Percentiles rank a stretch among this genome's conserved stretches.
Conservation (phyloP, 2,329 filamentous ascomycete species). For the Stenocarpella maydis region DNA sequence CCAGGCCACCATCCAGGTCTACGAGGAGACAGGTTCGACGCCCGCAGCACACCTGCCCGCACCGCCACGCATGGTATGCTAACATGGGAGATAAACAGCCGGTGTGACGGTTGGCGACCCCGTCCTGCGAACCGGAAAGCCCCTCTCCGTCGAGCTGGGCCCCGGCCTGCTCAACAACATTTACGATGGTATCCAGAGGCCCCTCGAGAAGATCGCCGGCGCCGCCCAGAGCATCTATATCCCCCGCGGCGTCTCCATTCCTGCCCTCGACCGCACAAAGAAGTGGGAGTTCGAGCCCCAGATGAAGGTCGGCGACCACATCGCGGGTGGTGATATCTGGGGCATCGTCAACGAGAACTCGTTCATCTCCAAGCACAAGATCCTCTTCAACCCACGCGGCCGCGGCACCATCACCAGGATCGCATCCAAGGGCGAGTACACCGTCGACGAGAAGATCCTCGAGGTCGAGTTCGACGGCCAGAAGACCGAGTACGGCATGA, state of each 20-base stretch:
- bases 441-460: constrained; percentile 90
- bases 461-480: constrained; percentile 97
- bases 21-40: constrained; percentile 91
- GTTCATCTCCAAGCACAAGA: constrained; percentile 91
- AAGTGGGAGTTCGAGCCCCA: constrained; percentile 96
- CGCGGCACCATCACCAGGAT: constrained; percentile 93
- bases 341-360: constrained; percentile 96
- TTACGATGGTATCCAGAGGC: constrained; percentile 98
- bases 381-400: constrained; percentile 88
- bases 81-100: constrained; percentile 60
- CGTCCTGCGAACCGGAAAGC: constrained; percentile 89
- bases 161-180: constrained; percentile 98
- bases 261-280: constrained; percentile 87
- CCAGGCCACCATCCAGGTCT: constrained; percentile 97
- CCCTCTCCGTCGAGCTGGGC: constrained; percentile 94
- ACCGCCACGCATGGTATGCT: constrained; percentile 23
- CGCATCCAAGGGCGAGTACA: constrained; percentile 88
- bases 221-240: constrained; percentile 93
- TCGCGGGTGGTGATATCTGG: constrained; percentile 95
- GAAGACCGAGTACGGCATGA: constrained; percentile 95
- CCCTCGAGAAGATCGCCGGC: constrained; percentile 83
- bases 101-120: constrained; percentile 97
- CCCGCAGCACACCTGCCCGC: constrained; percentile 10
- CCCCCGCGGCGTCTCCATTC: constrained; percentile 88
- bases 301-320: constrained; percentile 95